Conservation (phyloP, 2,329 filamentous ascomycete species). For the Macrophomina pseudophaseolina region DNA sequence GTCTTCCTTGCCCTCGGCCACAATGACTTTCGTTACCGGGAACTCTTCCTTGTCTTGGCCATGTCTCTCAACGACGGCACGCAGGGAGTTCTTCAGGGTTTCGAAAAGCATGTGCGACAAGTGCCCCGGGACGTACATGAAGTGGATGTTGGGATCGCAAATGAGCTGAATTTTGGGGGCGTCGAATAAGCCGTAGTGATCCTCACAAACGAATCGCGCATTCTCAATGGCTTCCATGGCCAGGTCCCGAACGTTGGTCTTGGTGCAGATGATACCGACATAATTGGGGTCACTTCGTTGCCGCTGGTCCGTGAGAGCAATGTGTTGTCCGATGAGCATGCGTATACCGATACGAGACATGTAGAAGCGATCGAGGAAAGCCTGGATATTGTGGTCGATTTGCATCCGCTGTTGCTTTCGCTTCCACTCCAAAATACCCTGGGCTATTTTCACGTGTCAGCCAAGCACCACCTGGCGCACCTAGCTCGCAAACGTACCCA, state of each 20-base stretch:
- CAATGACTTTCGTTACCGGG: constrained; percentile 94
- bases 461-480: neutral
- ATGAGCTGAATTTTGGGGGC: constrained; percentile 96
- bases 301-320: constrained; percentile 92
- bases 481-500: constrained; percentile 50
- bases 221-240: constrained; percentile 98
- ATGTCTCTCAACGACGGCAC: constrained; percentile 94
- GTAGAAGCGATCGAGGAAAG: constrained; percentile 98
- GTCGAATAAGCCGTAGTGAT: constrained; percentile 97
- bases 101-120: constrained; percentile 99
- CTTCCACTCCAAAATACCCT: constrained; percentile 98
- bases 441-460: constrained; percentile 57
- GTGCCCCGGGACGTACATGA: constrained; percentile 99
- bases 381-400: constrained; percentile 96
- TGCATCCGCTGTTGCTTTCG: constrained; percentile 95
- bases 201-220: constrained; percentile 97
- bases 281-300: constrained; percentile 90
- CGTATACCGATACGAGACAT: constrained; percentile 99
- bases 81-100: constrained; percentile 96
- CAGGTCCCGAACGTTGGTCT: constrained; percentile 93
- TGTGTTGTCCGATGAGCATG: constrained; percentile 99
- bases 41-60: constrained; percentile 96
- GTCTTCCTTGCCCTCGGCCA: constrained; percentile 96
- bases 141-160: constrained; percentile 90
- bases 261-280: constrained; percentile 98